Base-by-base conservation (phyloP, 2,329 filamentous ascomycete species). In the Alternaria metachromatica region DNA sequence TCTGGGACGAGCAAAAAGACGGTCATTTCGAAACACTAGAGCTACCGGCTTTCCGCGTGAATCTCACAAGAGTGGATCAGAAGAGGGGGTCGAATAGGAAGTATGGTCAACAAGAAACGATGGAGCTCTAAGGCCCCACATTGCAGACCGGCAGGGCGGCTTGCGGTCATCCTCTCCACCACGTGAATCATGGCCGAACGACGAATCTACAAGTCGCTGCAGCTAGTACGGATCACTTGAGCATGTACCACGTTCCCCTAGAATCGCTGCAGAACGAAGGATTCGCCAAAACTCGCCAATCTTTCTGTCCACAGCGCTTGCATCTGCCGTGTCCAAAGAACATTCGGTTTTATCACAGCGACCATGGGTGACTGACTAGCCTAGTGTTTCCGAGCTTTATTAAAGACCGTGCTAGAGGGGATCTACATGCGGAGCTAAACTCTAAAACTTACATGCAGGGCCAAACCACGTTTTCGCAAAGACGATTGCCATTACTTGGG, bases 1-100 rank as follows among this genome's bases (percentile, higher is more conserved):
- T 82, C 53, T 81, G 80, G 80, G 66, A 72, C 21, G 41, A 65
- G 23, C 65, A 56, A 1, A 64, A 72, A 11, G 61, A 60, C 9
- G 65, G 60, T 0, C 30, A 43, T 3, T 70, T 73, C n/a, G 61
- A 71, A 4, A 71, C 55, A 18, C 49, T 81, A 4, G 77, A 81
- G 57, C 61, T 80, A 8, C 68, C 74, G 18, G 79, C 71, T 4
- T 81, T 80, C 48, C 65, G 76, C 26, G 70, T 73, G 2, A 78
- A 72, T 21, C 41, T 78, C 23, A 73, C 66, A 4, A 66, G 64
- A 46, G 59, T 45, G 9, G 53, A 62, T 2, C 13, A 23, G 37
- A 43, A 28, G 33, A 33, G 18, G 12, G 21, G 53, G 25, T 6
- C 11, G 10, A 25, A 48, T 30, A 2, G 23, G 13, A 20, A 21